Evolutionary conservation across 1,284 basidiomycete species (phyloP), one percentile per base, ranked within the genome.

Genomic region (Mrakiaceae sp.): DNA sequence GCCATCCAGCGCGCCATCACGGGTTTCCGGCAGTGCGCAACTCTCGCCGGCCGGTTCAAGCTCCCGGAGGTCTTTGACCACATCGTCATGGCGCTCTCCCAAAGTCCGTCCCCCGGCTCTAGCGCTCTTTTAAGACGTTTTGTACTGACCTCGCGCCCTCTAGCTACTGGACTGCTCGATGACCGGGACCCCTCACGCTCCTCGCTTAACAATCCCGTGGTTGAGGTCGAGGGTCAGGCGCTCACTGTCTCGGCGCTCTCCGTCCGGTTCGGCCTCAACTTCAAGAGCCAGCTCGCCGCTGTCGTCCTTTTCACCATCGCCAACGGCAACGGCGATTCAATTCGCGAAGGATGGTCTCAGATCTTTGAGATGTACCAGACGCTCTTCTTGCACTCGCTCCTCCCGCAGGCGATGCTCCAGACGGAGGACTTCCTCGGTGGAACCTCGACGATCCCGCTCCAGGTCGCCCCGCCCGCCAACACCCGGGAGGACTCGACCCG

Each of bases 341-440:
- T 99, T 63, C 84, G 93, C 49, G 88, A 92, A 73, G 93, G 95
- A 14, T 99, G 96, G 96, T 85, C 83, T 3, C 88, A 90, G 79
- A 91, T 99, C 66, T 97, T 98, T 71, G 94, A 97, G 75, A 97
- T 98, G 85, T 93, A 97, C 77, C 88, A 95, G 72, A 97, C 93
- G 48, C 80, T 99, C 40, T 98, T 98, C 77, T 78, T 95, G 54
- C 89, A 97, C 74, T 94, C 92, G 3, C 81, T 98, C 43, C 79
- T 99, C 39, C 94, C 93, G 0, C 82, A 81, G 4, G 81, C 84
- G 62, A 88, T 98, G 85, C 79, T 94, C n/a, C 87, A 90, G 72
- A 94, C 97, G 88, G 91, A 94, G 73, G 95, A 98, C 74, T 98
- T 98, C 77, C 80, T 96, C 12, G 90, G 90, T 42, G 89, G 89